Conservation (phyloP, 208 protist species). For the Leishmania aethiopica region DNA sequence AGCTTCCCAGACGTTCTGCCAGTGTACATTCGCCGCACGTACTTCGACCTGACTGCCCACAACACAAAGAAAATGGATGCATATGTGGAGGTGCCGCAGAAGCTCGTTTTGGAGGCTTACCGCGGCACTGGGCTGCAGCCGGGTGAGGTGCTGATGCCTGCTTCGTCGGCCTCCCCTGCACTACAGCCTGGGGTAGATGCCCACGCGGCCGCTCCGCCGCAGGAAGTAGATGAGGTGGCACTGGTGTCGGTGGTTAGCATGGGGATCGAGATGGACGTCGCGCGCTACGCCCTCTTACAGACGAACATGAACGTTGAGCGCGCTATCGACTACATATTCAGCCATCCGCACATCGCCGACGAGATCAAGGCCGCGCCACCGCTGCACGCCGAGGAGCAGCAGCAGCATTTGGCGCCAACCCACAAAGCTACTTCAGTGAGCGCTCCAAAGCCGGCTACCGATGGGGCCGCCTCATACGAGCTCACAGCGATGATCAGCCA, state of each 20-base stretch:
- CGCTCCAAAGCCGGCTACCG: conserved; percentile 20
- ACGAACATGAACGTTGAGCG: conserved; percentile 94
- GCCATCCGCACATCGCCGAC: conserved; percentile 82
- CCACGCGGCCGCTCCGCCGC: neutral
- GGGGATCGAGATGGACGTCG: conserved; percentile 80
- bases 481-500: conserved; percentile 92
- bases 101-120: conserved; percentile 61
- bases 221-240: conserved; percentile 70
- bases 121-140: conserved; percentile 58
- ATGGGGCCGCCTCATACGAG: conserved; percentile 70
- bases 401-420: neutral
- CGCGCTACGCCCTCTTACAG: conserved; percentile 77
- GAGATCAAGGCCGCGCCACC: conserved; percentile 27
- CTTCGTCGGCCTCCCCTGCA: neutral
- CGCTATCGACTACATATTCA: conserved; percentile 97
- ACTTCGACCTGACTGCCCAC: conserved; percentile 75
- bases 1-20: conserved; percentile 90
- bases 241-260: conserved; percentile 86
- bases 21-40: conserved; percentile 78
- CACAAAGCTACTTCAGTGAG: neutral
- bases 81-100: conserved; percentile 83
- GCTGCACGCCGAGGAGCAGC: neutral
- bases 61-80: conserved; percentile 88
- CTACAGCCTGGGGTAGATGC: neutral
- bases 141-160: conserved; percentile 74